Evolutionary conservation across 75 land plant genomes (phyloP), one percentile per base, ranked within the genome.

Genomic region (Azolla pinnata): DNA sequence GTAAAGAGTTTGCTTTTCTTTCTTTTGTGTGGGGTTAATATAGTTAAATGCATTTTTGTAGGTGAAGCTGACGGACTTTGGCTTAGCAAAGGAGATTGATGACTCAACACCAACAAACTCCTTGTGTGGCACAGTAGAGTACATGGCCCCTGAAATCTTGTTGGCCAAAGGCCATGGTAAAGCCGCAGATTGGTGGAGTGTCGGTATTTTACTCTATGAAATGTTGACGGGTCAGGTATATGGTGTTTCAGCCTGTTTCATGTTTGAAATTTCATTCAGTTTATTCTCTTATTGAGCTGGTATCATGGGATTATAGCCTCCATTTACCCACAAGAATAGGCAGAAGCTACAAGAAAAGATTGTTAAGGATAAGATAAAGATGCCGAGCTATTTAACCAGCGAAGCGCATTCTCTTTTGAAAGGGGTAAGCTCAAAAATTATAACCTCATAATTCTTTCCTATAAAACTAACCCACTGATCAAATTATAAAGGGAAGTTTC

Each of bases 181-280:
- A 65, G 79, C 90, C 69, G 99, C 90, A 50, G 99, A 95, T 52
- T 95, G 99, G 99, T 95, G 99, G 99, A 90, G 97, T 70, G 86
- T 95, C 33, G 99, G 99, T 12, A 65, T 89, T 31, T 76, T 95
- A n/a, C 54, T 89, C 7, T 95, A 70, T 68, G 99, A 95, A 65
- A 95, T 95, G 99, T 74, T 95, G 18, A 83, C 87, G 38, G 99
- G 99, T 24, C 85, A 86, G 90, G 99, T 95, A 57, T 16, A 12
- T 14, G 21, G 21, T 4, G 51, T 4, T 48, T 48, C 51, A 35
- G 18, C 19, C 42, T 38, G 7, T 38, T 38, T 8, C 14, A 38
- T 38, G 7, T 38, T 38, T 38, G 14, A 14, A 8, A 14, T 8
- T 8, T 7, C 30, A 16, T 29, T 56, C 7, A 5, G 17, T 24